A percentile compares a stretch with the other conserved stretches of the same genome.
phyloP scores from a whole-genome alignment of 2,329 filamentous ascomycete species.

The Incumbomyces delicatus region DNA sequence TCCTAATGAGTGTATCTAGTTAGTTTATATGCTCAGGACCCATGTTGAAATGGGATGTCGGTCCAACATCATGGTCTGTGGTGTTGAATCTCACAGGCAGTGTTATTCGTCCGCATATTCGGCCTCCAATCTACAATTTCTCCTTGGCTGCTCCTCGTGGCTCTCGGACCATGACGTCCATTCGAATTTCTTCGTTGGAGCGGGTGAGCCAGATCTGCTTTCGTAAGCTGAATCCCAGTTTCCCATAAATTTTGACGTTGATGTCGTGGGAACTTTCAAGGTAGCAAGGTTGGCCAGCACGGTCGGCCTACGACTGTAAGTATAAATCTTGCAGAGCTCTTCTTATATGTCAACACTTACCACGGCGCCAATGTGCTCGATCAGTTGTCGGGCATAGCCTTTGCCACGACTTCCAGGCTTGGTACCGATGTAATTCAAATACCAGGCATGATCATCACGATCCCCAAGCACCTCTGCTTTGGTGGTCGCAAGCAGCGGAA shows the following conservation, averaged over 20 bases:
- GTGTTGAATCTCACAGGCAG: constrained; percentile 2
- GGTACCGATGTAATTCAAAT: constrained; percentile 75
- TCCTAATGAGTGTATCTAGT: not conserved
- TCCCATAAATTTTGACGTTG: constrained; percentile 64
- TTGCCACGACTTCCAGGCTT: constrained; percentile 59
- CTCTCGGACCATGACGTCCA: constrained; percentile 78
- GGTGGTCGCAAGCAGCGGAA: constrained; percentile 63
- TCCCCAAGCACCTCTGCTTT: constrained; percentile 60
- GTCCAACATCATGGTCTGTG: not conserved
- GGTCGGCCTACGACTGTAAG: constrained; percentile 48
- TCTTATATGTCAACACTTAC: constrained; percentile 31
- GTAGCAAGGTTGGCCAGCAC: constrained; percentile 59
- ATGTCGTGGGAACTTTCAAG: constrained; percentile 63
- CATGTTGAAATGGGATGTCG: constrained; percentile 5
- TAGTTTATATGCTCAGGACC: not conserved
- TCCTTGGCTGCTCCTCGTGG: constrained; percentile 30
- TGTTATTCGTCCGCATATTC: not conserved
- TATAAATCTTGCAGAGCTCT: not conserved
- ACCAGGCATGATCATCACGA: constrained; percentile 61
- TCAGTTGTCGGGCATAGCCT: constrained; percentile 62
- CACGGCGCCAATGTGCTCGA: constrained; percentile 57
- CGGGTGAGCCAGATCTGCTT: constrained; percentile 55
- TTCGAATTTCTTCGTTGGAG: constrained; percentile 38
- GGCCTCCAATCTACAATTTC: constrained; percentile 1
- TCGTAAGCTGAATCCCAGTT: constrained; percentile 61